Evolutionary conservation across 1,284 basidiomycete species (phyloP).

Genomic region (Malassezia psittaci): DNA sequence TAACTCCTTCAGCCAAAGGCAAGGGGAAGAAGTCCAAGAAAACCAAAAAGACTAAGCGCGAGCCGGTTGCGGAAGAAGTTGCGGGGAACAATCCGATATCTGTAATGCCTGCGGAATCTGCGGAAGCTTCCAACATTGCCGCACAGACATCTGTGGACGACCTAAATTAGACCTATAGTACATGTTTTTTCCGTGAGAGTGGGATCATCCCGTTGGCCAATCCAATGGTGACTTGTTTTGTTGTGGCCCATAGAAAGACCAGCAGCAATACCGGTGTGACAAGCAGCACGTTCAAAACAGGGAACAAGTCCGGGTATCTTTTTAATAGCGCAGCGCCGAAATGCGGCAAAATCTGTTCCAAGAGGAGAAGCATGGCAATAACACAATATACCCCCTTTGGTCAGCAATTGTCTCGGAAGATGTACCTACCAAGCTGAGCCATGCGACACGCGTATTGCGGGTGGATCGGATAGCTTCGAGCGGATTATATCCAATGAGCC

Average conservation of each 20-base stretch:
- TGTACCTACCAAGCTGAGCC: slow-evolving; percentile 7
- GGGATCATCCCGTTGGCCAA: slow-evolving; percentile 29
- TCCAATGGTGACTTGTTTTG: slow-evolving; percentile 40
- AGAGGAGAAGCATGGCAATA: slow-evolving; percentile 56
- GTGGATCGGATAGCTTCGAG: slow-evolving; percentile 15
- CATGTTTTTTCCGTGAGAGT: neutral
- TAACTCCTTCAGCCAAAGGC: slow-evolving; percentile 58
- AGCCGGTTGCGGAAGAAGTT: neutral
- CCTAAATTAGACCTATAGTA: slow-evolving; percentile 16
- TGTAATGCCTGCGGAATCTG: neutral
- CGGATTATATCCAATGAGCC: slow-evolving; percentile 60
- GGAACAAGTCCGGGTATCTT: slow-evolving; percentile 73
- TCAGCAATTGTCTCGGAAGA: neutral
- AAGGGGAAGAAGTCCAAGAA: slow-evolving; percentile 20
- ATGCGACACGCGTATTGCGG: slow-evolving; percentile 4
- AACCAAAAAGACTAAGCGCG: slow-evolving; percentile 6
- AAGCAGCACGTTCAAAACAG: slow-evolving; percentile 74
- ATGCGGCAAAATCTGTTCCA: slow-evolving; percentile 55
- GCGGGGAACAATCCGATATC: neutral
- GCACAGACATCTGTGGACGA: neutral
- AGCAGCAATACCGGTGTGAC: slow-evolving; percentile 66
- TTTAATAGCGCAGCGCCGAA: slow-evolving; percentile 52
- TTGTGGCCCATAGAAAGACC: slow-evolving; percentile 49
- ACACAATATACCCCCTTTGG: slow-evolving; percentile 49
- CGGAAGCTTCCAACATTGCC: no score